Base-by-base conservation (phyloP, 2,329 filamentous ascomycete genomes). In the Xenosphaeropsis pyriputrescens region DNA sequence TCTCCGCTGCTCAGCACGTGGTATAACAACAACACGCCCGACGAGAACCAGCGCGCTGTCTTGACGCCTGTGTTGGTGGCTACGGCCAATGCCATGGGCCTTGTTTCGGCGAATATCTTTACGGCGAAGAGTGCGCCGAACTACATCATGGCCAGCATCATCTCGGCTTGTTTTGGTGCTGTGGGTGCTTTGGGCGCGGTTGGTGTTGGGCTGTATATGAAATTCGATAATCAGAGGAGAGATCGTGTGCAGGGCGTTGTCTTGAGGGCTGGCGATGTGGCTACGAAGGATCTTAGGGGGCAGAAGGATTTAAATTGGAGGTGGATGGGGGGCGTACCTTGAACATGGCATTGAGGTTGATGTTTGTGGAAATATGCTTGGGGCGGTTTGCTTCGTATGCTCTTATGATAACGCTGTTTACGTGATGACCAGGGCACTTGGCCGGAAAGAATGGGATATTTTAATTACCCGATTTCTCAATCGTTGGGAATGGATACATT, bases 1-100 rank as follows among this genome's bases (percentile, higher is more conserved):
- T 81, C 74, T 0, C 80, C 86, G 7, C 63, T 88, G 11, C 62
- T 78, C 13, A 56, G 53, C 36, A 57, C 56, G 9, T 79, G 76
- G 77, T 86, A 85, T 59, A 86, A 84, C 59, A 88, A 88, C 62
- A 88, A 89, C 53, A 71, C 85, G 39, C 80, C 81, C 1, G 71
- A 88, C 49, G 83, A 88, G 56, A 77, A 78, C 40, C 72, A 75
- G 30, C 75, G 82, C 34, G 67, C 85, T 5, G 65, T 77, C 1
- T 62, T 85, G 11, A 85, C 81, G 0, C 77, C 73, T 18, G 68
- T 86, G 14, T 79, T 76, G 17, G 80, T 88, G 0, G 81, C 82
- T 0, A 54, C 84, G 8, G 82, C 81, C 3, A 88, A 88, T 45
- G 54, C 85, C 29, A 86, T 86, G 77, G 80, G 79, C 4, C 60